Evolutionary conservation across 1,284 basidiomycete species (phyloP), one percentile per base, ranked within the genome.

Genomic region (Moesziomyces aphidis): DNA sequence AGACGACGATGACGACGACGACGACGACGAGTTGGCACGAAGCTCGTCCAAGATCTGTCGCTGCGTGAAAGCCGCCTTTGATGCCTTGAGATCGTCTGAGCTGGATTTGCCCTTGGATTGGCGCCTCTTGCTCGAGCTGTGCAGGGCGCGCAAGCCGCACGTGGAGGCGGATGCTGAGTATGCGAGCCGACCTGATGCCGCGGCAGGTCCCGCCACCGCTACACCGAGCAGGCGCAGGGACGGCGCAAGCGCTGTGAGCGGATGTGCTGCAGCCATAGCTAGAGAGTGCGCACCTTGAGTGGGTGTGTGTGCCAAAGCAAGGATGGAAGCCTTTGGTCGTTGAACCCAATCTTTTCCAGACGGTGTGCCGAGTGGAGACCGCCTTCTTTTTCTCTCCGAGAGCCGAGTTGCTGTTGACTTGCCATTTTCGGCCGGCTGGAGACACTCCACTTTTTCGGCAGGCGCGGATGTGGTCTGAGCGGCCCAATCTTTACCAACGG

Each of bases 1-100:
- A 31, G 71, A 69, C 22, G 65, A 61, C 3, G 66, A 61, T 8
- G 61, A 57, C 3, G 71, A 60, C 13, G 70, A 63, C 10, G 70
- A 63, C 10, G 71, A 50, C 15, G 62, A 52, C 1, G 39, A 17
- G 17, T n/a, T 42, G 39, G 60, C 67, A 9, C 67, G 61, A 3
- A 71, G 63, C 45, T 66, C 66, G 46, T 75, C 63, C 4, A 75
- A 51, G 28, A 75, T 71, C 51, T 75, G 73, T 11, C 73, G 63
- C 44, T 75, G 73, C 1, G 46, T 28, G 48, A 75, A 75, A 10
- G 73, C 73, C 17, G 67, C 64, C 28, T 56, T 57, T 5, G 73
- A 71, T 4, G 57, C 53, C 46, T 66, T 66, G 43, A 59, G 60
- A 24, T 61, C 21, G 5, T 45, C 48, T 21, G 56, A 28, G 36